Evolutionary conservation across 129 eudicot genomes (phyloP), one percentile per base, ranked within the genome.

Genomic region (Kitagawia praeruptora): DNA sequence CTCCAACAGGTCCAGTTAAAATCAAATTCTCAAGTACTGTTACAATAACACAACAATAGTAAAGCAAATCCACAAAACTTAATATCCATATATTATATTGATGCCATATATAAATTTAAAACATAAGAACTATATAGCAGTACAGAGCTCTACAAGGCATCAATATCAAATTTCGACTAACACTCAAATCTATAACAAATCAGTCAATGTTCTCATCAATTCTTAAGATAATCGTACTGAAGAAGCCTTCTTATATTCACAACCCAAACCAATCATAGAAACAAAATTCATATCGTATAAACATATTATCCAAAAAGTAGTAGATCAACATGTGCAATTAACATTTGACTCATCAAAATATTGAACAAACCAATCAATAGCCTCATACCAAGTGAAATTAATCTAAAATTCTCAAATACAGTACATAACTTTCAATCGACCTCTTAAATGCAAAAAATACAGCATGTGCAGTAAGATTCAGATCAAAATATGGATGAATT

Each of bases 1-100:
- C 9, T 54, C 25, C 23, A 6, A 54, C 64, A 21, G 3, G 3
- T 19, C 9, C 25, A 19, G 25, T 6, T 21, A 53, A 5, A 5
- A 53, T 18, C 2, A 19, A 12, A 14, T 47, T 13, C 54, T 48
- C 21, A 48, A 48, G 19, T 14, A 48, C 54, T 48, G 13, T 10
- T 15, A 5, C 48, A 70, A 67, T 40, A 83, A 39, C 67, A 77
- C 67, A 76, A 45, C 77, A 3, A 37, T n/a, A 9, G 80, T 77
- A 38, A 40, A 45, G 74, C 70, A 82, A 27, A 77, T 39, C 4
- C 3, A 56, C n/a, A 16, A 0, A 21, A 56, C 8, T 18, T 5
- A 54, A 54, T 21, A 54, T 19, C 63, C 63, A 64, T 38, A 81
- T 23, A 28, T 1, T 31, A 31, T 48, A 79, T 56, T 18, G 2